Percentiles rank a stretch among this genome's conserved stretches.
phyloP scores from a whole-genome alignment of 2,329 filamentous ascomycete genomes.

The Fusarium circinatum region DNA sequence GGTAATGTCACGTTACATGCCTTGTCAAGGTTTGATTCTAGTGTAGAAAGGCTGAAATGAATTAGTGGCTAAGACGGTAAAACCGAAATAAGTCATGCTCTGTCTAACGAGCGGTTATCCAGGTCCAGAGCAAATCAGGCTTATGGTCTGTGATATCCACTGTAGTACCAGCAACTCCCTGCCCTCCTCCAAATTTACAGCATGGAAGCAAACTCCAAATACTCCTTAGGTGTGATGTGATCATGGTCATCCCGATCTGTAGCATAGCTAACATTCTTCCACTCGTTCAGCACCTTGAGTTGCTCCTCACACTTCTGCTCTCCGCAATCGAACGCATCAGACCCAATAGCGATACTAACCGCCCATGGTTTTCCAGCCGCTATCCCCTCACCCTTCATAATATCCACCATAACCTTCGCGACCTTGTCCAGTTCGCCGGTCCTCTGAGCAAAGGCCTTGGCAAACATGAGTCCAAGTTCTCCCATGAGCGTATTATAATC shows the following conservation, averaged over 20 bases:
- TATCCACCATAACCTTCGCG: background rate
- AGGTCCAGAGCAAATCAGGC: background rate
- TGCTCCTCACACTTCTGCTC: background rate
- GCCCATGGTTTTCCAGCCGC: background rate
- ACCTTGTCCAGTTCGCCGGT: background rate
- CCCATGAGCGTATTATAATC: background rate
- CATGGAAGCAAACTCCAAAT: background rate
- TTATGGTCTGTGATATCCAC: accelerated
- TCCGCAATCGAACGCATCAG: background rate
- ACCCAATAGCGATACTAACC: background rate
- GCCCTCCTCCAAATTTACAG: background rate
- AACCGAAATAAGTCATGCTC: too few relatives aligned
- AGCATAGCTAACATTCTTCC: background rate
- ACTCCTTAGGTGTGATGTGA: background rate
- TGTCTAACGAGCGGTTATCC: too few relatives aligned
- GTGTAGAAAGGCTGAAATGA: too few relatives aligned
- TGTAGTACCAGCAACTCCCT: accelerated
- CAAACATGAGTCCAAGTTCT: background rate
- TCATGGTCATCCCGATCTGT: background rate
- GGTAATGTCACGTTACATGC: too few relatives aligned
- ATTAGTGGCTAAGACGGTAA: too few relatives aligned
- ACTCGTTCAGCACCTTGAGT: background rate
- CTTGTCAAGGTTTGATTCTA: accelerated
- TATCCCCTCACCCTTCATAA: background rate
- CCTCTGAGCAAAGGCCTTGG: background rate